Percentiles rank a stretch among this genome's conserved stretches.
Evolutionary conservation across 371 early-diverging fungal species (phyloP).

Genomic region (Mortierella sp.): DNA sequence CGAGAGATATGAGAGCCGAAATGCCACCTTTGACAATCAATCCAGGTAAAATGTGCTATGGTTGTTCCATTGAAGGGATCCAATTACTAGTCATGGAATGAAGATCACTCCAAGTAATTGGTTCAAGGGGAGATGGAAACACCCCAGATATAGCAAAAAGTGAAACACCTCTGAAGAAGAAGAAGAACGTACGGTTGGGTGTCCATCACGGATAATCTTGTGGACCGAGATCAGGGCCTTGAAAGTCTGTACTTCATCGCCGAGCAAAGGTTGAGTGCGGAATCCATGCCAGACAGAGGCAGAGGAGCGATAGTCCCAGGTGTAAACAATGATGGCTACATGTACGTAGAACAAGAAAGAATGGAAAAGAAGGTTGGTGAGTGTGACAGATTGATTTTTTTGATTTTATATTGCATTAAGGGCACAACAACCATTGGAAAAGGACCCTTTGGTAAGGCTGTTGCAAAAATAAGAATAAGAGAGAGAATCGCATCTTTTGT

Average conservation of each 20-base stretch:
- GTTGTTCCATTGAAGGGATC: no score
- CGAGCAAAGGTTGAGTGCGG: conserved; percentile 86
- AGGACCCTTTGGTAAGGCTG: no score
- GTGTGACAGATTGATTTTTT: neutral
- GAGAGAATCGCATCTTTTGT: neutral
- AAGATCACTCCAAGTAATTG: no score
- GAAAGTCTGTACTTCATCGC: conserved; percentile 95
- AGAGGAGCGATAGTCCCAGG: conserved; percentile 93
- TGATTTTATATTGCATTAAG: conserved; percentile 7
- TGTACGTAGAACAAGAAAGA: neutral
- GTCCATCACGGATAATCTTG: conserved; percentile 96
- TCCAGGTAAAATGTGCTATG: no score
- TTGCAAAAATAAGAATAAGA: no score
- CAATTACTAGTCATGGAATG: no score
- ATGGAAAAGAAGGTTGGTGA: neutral
- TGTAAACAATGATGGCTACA: conserved; percentile 89
- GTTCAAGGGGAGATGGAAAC: no score
- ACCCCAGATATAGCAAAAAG: no score
- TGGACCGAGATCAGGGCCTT: conserved; percentile 96
- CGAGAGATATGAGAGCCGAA: no score
- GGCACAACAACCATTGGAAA: neutral
- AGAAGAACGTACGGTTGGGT: conserved; percentile 74
- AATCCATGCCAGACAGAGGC: conserved; percentile 90
- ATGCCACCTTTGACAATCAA: no score
- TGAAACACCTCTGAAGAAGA: no score